Evolutionary conservation across 768 basidiomycete species (phyloP).

Genomic region (Boletus sensibilis): DNA sequence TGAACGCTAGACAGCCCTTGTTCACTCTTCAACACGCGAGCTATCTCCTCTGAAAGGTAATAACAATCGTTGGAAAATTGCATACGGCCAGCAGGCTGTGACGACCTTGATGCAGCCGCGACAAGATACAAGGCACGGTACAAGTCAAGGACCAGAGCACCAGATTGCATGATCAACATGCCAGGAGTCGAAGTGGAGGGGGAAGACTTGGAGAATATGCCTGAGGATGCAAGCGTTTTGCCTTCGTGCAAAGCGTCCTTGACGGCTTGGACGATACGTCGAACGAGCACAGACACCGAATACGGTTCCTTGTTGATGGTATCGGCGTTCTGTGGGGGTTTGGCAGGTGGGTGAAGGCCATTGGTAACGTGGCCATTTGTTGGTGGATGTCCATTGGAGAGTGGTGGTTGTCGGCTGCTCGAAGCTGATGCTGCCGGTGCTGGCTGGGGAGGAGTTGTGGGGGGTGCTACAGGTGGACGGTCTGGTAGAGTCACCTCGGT

Average conservation of each 20-base stretch:
- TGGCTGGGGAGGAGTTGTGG: constrained; percentile 30
- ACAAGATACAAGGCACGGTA: constrained; percentile 79
- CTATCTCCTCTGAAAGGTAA: constrained; percentile 58
- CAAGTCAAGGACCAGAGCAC: constrained; percentile 69
- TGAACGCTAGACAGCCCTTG: constrained; percentile 34
- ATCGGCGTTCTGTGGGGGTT: constrained; percentile 16
- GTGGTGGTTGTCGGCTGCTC: constrained; percentile 54
- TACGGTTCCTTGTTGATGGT: constrained; percentile 47
- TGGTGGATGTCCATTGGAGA: constrained; percentile 15
- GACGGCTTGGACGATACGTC: constrained; percentile 53
- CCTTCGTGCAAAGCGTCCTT: constrained; percentile 68
- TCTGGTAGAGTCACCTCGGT: constrained; percentile 28
- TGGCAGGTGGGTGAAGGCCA: constrained; percentile 17
- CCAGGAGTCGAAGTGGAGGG: constrained; percentile 44
- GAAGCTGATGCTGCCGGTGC: constrained; percentile 45
- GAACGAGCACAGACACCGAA: constrained; percentile 56
- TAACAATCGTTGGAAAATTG: constrained; percentile 80
- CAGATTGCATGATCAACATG: constrained; percentile 55
- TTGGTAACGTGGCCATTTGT: constrained; percentile 23
- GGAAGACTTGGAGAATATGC: constrained; percentile 43
- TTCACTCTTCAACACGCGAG: constrained; percentile 24
- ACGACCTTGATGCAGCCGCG: constrained; percentile 47
- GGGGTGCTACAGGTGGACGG: constrained; percentile 29
- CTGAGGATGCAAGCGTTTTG: constrained; percentile 56
- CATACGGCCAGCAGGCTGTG: constrained; percentile 57